Evolutionary conservation across 2,329 filamentous ascomycete genomes (phyloP).

Genomic region (Fusarium pininemorale): DNA sequence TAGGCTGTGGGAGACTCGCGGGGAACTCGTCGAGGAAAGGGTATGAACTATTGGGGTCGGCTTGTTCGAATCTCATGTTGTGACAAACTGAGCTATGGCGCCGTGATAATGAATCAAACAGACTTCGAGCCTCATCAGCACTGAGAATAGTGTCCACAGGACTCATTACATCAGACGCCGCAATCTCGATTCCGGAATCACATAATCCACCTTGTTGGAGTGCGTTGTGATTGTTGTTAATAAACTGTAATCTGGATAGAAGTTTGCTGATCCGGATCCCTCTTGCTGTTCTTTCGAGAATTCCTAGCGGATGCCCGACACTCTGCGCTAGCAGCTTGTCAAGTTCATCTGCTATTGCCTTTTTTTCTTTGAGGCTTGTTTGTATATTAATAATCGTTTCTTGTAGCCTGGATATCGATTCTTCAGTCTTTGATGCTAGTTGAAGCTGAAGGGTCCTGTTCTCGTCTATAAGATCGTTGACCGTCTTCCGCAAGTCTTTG

Average conservation of each 20-base stretch:
- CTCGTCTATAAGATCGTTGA: background rate
- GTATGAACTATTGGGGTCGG: background rate
- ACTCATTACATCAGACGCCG: background rate
- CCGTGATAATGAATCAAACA: background rate
- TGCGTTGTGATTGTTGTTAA: rapidly evolving
- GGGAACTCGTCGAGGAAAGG: background rate
- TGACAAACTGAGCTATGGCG: background rate
- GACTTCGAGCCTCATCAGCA: background rate
- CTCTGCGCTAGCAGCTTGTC: background rate
- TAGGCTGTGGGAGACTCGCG: background rate
- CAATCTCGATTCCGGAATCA: too few species aligned
- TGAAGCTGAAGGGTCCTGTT: background rate
- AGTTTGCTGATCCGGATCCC: background rate
- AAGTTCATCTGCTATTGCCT: background rate
- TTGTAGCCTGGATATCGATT: background rate
- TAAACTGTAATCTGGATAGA: background rate
- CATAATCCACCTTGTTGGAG: rapidly evolving
- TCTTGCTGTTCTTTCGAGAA: background rate
- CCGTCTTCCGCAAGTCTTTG: background rate
- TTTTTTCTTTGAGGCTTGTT: background rate
- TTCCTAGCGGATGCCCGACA: background rate
- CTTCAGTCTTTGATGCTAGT: background rate
- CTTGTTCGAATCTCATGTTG: background rate
- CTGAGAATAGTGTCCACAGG: background rate
- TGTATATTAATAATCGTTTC: background rate